A percentile compares a stretch with the other conserved stretches of the same genome.
phyloP scores from a whole-genome alignment of 2,329 filamentous ascomycete genomes.

The Fusarium nisikadoi region DNA sequence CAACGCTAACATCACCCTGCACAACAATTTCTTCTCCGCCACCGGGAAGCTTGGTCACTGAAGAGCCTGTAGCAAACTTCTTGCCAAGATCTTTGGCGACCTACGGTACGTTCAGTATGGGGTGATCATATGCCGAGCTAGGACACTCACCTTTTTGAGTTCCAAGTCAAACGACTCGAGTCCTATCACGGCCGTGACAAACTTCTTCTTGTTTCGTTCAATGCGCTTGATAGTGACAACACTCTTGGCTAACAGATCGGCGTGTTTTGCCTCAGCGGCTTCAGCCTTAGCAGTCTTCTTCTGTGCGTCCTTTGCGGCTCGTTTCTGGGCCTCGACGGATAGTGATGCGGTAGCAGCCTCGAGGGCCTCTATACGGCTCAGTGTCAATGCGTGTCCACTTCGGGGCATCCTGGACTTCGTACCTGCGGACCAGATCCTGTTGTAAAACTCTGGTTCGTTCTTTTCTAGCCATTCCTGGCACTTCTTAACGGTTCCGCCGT shows the following conservation, averaged over 20 bases:
- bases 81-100: slow-evolving; percentile 96
- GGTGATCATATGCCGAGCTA: neutral
- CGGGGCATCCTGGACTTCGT: slow-evolving; percentile 40
- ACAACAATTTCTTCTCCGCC: slow-evolving; percentile 97
- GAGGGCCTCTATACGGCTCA: slow-evolving; percentile 71
- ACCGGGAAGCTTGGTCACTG: slow-evolving; percentile 87
- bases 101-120: slow-evolving; percentile 43
- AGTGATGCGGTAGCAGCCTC: slow-evolving; percentile 86
- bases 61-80: slow-evolving; percentile 95
- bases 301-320: slow-evolving; percentile 92
- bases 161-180: slow-evolving; percentile 92
- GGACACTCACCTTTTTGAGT: slow-evolving; percentile 77
- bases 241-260: slow-evolving; percentile 82
- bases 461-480: slow-evolving; percentile 95
- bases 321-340: slow-evolving; percentile 90
- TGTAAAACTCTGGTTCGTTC: slow-evolving; percentile 78
- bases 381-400: slow-evolving; percentile 16
- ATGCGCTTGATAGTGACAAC: slow-evolving; percentile 94
- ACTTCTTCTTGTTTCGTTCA: slow-evolving; percentile 98
- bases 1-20: slow-evolving; percentile 95
- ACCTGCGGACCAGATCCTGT: slow-evolving; percentile 88
- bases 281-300: slow-evolving; percentile 98
- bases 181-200: slow-evolving; percentile 90
- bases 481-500: slow-evolving; percentile 95
- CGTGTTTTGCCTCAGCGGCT: slow-evolving; percentile 83